Percentiles rank a stretch among this genome's conserved stretches.
Evolutionary conservation across 2,329 filamentous ascomycete genomes (phyloP).

Genomic region (Colletotrichum truncatum): DNA sequence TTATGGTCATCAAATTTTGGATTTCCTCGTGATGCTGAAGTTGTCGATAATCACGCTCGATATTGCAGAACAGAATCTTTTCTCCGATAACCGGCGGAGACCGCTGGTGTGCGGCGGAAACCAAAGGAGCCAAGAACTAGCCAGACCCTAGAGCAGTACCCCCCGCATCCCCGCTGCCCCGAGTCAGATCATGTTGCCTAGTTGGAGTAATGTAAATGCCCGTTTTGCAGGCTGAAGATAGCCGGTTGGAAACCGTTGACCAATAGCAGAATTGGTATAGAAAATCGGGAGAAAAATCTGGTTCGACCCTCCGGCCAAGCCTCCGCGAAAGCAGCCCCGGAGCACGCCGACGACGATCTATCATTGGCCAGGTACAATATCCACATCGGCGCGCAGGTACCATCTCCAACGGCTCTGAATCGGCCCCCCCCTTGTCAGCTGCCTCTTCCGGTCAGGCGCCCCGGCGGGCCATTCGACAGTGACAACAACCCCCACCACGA

Average conservation of each 20-base stretch:
- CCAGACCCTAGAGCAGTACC: background rate
- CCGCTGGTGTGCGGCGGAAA: slow-evolving; percentile 14
- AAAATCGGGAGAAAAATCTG: background rate
- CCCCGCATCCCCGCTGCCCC: slow-evolving; percentile 10
- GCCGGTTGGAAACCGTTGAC: background rate
- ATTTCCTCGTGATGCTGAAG: too few species aligned
- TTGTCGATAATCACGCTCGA: too few species aligned
- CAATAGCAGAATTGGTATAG: slow-evolving; percentile 12
- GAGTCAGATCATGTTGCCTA: slow-evolving; percentile 16
- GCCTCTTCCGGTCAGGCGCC: slow-evolving; percentile 25
- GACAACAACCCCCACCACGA: background rate
- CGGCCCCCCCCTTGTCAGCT: slow-evolving; percentile 6
- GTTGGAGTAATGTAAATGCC: background rate
- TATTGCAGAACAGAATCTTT: too few species aligned
- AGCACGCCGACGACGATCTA: background rate
- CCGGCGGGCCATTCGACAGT: slow-evolving; percentile 10
- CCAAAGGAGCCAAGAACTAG: background rate
- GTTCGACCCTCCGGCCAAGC: slow-evolving; percentile 3
- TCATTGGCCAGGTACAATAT: background rate
- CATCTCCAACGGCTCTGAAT: slow-evolving; percentile 15
- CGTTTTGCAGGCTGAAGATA: background rate
- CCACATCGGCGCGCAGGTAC: background rate
- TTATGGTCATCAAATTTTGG: too few species aligned
- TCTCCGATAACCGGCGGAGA: background rate
- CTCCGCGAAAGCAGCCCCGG: slow-evolving; percentile 7